Base-by-base conservation (phyloP, 192 early-diverging fungal species). In the Backusella psychrophila region DNA sequence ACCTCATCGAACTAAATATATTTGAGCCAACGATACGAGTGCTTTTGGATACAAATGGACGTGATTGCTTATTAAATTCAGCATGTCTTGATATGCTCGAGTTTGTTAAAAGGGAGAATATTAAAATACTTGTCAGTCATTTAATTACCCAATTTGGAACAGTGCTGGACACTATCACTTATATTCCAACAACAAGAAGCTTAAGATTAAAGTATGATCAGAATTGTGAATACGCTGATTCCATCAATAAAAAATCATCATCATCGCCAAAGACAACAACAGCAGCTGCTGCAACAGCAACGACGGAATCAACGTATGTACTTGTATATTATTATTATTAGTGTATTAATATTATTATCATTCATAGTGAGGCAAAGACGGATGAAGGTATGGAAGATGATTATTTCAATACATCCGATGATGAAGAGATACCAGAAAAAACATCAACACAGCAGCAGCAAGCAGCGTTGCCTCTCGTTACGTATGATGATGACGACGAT, bases 1-100 rank as follows among this genome's bases (percentile, higher is more conserved):
- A 94, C 75, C 72, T 97, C 59, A 80, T 95, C 44, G 91, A 94
- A 41, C 84, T 93, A 66, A 87, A 93, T 72, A 81, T 94, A 29
- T 85, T 96, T 52, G 90, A 89, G 38, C 85, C 90, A 21, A 85
- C 95, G 31, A 79, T 96, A 68, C 83, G 84, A 6, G 77, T 89
- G 21, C 87, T 94, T 46, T 35, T 89, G 14, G 85, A 87, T 23
- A 91, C 91, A 2, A 82, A 90, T 39, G 88, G 90, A 67, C 86
- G 85, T 41, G 91, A 96, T 69, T 97, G 97, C 74, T 81, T 97
- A 34, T 75, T 96, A 19, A 94, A 96, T 71, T 97, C 96, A 6
- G 93, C 97, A 1, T 97, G 94, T 77, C 86, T 97, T 41, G 96
- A 97, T 71, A 83, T 98, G 49, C 92, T 98, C 75, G 93, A 92